phyloP scores from a whole-genome alignment of 2,329 filamentous ascomycete genomes.

The Neocucurbitaria cava region DNA sequence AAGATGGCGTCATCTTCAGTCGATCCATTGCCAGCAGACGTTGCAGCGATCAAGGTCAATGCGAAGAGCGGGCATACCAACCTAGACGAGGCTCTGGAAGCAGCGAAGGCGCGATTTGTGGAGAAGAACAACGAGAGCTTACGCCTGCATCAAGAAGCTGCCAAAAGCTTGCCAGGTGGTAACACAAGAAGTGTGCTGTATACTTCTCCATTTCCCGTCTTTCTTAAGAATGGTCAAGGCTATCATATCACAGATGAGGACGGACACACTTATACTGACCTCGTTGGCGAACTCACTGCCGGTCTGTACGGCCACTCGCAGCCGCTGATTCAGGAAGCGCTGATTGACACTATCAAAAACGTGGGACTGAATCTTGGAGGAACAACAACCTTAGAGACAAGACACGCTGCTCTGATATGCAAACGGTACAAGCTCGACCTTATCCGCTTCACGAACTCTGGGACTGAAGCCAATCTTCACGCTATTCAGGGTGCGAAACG shows the following conservation, averaged over 20 bases:
- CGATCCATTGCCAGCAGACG: background rate
- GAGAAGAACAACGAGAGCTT: constrained; percentile 29
- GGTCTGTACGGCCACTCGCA: constrained; percentile 41
- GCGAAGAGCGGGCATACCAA: constrained; percentile 14
- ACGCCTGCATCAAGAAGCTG: constrained; percentile 38
- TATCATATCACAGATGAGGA: constrained; percentile 41
- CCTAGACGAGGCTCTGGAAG: constrained; percentile 21
- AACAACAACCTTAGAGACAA: constrained; percentile 26
- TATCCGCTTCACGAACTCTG: constrained; percentile 39
- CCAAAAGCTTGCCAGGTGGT: constrained; percentile 44
- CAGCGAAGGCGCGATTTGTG: constrained; percentile 23
- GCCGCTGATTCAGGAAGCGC: constrained; percentile 27
- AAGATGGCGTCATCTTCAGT: constrained; percentile 18
- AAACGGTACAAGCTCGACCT: constrained; percentile 28
- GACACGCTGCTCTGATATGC: constrained; percentile 30
- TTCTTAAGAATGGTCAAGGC: constrained; percentile 36
- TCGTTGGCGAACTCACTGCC: constrained; percentile 39
- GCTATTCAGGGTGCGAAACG: constrained; percentile 52
- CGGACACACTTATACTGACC: constrained; percentile 37
- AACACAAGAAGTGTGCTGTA: constrained; percentile 49
- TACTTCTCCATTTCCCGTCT: constrained; percentile 48
- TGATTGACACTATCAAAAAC: constrained; percentile 28
- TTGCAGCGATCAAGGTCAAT: constrained; percentile 13
- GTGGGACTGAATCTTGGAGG: constrained; percentile 46
- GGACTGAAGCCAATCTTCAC: constrained; percentile 39